Evolutionary conservation across 2,329 filamentous ascomycete genomes (phyloP).

Genomic region (Aspergillus uvarum): DNA sequence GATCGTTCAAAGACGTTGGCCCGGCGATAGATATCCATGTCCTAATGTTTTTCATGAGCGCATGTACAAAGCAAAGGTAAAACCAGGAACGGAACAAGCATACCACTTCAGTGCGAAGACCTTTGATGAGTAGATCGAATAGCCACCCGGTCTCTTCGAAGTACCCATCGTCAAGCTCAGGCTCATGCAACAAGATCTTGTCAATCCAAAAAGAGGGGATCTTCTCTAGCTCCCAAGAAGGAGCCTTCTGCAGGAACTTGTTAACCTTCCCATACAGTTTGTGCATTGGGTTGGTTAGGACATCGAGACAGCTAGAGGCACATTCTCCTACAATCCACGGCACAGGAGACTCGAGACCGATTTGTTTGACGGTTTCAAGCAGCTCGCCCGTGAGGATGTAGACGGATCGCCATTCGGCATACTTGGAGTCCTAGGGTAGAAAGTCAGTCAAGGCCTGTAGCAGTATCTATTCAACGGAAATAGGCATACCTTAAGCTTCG

Average conservation of each 20-base stretch:
- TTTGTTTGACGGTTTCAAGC: conserved; percentile 66
- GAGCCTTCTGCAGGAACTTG: conserved; percentile 73
- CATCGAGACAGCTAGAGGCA: conserved; percentile 65
- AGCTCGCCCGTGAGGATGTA: conserved; percentile 79
- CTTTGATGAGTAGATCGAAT: conserved; percentile 67
- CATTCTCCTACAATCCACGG: conserved; percentile 77
- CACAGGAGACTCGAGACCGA: conserved; percentile 58
- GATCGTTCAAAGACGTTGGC: conserved; percentile 72
- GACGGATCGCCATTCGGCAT: conserved; percentile 73
- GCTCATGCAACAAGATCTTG: conserved; percentile 70
- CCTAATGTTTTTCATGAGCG: conserved; percentile 30
- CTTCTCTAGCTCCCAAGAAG: conserved; percentile 66
- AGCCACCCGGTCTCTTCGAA: conserved; percentile 75
- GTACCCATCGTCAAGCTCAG: conserved; percentile 70
- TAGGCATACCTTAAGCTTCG: conserved; percentile 46
- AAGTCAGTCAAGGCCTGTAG: neutral
- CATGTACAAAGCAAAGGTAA: neutral
- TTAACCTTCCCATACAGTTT: conserved; percentile 85
- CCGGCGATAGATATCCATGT: conserved; percentile 53
- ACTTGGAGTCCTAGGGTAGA: conserved; percentile 58
- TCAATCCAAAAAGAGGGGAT: conserved; percentile 62
- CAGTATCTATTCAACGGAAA: conserved; percentile 7
- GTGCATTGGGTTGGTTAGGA: conserved; percentile 75
- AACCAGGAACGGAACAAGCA: conserved; percentile 15
- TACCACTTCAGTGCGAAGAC: conserved; percentile 58